Percentiles rank a stretch among this genome's conserved stretches.
Conservation (phyloP, 225 moss, liverwort and hornwort genomes). For the Ulota crispa region DNA sequence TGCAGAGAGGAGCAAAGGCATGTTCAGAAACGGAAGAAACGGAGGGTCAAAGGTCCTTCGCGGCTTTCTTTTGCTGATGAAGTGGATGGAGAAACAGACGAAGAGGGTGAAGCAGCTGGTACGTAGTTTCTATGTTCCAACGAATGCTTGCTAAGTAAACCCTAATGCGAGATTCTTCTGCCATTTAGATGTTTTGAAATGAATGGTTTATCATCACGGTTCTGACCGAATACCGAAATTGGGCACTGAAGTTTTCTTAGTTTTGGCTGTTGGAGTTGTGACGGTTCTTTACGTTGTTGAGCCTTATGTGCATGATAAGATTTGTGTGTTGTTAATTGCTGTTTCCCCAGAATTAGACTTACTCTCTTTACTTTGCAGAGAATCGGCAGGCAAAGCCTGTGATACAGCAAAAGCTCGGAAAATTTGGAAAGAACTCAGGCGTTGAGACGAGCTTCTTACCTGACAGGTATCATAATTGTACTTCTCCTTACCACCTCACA, state of each 20-base stretch:
- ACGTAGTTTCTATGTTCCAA: neutral
- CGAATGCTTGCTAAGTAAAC: neutral
- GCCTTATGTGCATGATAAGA: neutral
- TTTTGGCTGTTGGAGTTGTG: neutral
- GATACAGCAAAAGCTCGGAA: constrained; percentile 75
- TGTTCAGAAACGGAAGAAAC: constrained; percentile 76
- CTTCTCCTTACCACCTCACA: constrained; percentile 29
- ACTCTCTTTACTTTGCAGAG: constrained; percentile 21
- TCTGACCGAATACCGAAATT: neutral
- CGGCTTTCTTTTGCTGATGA: constrained; percentile 83
- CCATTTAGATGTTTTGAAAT: neutral
- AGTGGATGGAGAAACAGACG: constrained; percentile 64
- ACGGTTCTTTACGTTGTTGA: neutral
- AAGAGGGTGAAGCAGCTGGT: constrained; percentile 63
- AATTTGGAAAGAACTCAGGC: constrained; percentile 86
- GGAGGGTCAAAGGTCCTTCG: constrained; percentile 82
- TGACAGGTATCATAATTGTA: constrained; percentile 77
- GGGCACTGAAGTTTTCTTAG: neutral
- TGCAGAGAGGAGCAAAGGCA: constrained; percentile 86
- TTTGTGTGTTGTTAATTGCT: neutral
- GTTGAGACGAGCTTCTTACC: constrained; percentile 96
- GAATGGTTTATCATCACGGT: neutral
- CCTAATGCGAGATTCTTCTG: neutral
- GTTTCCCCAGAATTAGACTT: neutral
- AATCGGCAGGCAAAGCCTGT: constrained; percentile 49